Evolutionary conservation across 1,139 yeast genomes (phyloP).

Genomic region (Maudiozyma humilis): DNA sequence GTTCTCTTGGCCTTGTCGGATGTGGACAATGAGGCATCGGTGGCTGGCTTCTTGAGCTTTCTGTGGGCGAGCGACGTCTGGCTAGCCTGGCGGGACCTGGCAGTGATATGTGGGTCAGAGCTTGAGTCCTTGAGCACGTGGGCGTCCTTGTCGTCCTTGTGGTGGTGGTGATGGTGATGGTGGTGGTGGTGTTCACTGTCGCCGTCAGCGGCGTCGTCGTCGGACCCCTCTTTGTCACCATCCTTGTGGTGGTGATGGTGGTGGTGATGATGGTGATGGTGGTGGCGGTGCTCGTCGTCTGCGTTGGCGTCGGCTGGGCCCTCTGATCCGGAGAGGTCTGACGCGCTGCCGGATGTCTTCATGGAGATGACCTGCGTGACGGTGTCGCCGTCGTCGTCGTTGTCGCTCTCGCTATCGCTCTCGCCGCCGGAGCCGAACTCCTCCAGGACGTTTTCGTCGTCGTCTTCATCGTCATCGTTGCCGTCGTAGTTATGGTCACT

Average conservation of each 20-base stretch:
- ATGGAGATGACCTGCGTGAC: not conserved
- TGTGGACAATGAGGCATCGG: not conserved
- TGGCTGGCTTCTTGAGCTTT: not conserved
- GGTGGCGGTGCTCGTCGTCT: not conserved
- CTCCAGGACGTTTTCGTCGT: not conserved
- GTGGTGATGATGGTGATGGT: constrained; percentile 2
- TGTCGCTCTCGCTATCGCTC: not conserved
- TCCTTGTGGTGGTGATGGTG: constrained; percentile 1
- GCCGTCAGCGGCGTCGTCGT: not conserved
- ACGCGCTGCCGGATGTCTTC: not conserved
- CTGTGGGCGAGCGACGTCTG: not conserved
- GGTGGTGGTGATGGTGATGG: constrained; percentile 4
- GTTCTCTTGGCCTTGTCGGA: constrained; percentile 3
- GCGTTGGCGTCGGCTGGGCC: not conserved
- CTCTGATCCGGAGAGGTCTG: not conserved
- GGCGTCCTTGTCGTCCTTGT: not conserved
- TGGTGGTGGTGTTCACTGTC: not conserved
- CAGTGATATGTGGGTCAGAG: not conserved
- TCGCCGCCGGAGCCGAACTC: not conserved
- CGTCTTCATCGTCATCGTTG: not conserved
- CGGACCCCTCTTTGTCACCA: not conserved
- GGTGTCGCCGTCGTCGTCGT: not conserved
- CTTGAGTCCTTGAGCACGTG: not conserved
- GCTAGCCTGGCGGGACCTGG: not conserved
- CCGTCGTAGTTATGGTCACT: not conserved